Conservation (phyloP, 2,329 filamentous ascomycete genomes). For the Madurella mycetomatis region DNA sequence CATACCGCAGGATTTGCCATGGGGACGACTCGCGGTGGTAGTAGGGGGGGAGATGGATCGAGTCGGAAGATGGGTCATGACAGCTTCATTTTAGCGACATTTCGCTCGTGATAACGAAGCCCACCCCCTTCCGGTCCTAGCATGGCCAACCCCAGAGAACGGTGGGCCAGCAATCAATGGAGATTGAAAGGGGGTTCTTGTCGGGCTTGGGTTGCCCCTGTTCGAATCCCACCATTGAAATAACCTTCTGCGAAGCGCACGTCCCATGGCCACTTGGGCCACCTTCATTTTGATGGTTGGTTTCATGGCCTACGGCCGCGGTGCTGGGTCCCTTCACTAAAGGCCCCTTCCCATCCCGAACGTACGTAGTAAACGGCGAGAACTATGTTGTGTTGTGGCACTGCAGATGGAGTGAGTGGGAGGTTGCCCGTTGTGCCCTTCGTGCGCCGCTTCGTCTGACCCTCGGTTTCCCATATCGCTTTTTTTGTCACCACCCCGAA, state of each 20-base stretch:
- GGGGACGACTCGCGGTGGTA: too few species aligned
- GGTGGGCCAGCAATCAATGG: conserved; percentile 14
- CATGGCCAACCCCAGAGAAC: conserved; percentile 14
- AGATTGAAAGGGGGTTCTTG: conserved; percentile 15
- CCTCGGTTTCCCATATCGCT: too few species aligned
- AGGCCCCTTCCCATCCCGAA: not conserved
- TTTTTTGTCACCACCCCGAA: too few species aligned
- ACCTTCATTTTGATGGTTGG: not conserved
- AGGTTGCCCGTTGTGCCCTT: too few species aligned
- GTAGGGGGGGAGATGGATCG: not conserved
- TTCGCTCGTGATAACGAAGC: not conserved
- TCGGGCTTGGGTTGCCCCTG: conserved; percentile 8
- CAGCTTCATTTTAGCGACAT: not conserved
- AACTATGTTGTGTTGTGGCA: too few species aligned
- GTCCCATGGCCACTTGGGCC: not conserved
- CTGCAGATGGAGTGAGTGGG: too few species aligned
- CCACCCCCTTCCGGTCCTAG: not conserved
- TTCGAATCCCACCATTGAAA: conserved; percentile 13
- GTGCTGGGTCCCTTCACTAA: too few species aligned
- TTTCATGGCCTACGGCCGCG: too few species aligned
- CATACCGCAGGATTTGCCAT: not conserved
- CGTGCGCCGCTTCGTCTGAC: too few species aligned
- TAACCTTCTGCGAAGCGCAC: conserved; percentile 20
- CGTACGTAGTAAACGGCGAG: not conserved
- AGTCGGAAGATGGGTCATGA: not conserved